phyloP scores from a whole-genome alignment of 2,329 filamentous ascomycete genomes.

The Colletotrichum ledebouriae region DNA sequence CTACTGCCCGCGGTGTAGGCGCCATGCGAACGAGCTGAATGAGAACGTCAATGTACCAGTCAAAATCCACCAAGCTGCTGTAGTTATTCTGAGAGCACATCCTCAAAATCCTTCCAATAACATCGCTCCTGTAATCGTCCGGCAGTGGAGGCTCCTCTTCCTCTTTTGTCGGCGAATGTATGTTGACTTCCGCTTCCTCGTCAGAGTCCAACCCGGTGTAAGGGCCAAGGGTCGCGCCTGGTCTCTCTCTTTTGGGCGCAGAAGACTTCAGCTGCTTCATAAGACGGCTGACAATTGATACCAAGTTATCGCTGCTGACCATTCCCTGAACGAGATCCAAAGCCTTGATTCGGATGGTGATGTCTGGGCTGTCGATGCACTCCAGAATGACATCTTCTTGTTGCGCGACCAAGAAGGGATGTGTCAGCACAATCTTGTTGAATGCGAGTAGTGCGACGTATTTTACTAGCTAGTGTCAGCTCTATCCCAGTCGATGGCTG shows the following conservation, averaged over 20 bases:
- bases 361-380: constrained; percentile 95
- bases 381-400: constrained; percentile 97
- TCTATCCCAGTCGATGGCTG: no score
- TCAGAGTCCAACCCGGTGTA: constrained; percentile 62
- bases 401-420: constrained; percentile 88
- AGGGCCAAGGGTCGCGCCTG: constrained; percentile 59
- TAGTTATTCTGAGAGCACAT: constrained; percentile 96
- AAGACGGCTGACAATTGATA: constrained; percentile 85
- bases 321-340: constrained; percentile 93
- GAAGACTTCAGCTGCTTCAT: constrained; percentile 86
- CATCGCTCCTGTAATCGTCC: constrained; percentile 86
- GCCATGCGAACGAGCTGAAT: constrained; percentile 85
- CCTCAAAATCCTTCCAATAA: constrained; percentile 84
- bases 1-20: constrained; percentile 60
- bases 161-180: constrained; percentile 52
- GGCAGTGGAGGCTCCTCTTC: constrained; percentile 74
- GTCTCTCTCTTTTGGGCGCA: constrained; percentile 63
- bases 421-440: constrained; percentile 91
- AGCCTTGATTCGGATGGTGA: constrained; percentile 94
- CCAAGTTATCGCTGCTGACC: constrained; percentile 89
- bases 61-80: constrained; percentile 87
- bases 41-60: constrained; percentile 95
- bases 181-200: constrained; percentile 61
- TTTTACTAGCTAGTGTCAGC: constrained; percentile 73
- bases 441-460: constrained; percentile 96